Conservation (phyloP, 805 yeast genomes). For the Lipomyces orientalis region DNA sequence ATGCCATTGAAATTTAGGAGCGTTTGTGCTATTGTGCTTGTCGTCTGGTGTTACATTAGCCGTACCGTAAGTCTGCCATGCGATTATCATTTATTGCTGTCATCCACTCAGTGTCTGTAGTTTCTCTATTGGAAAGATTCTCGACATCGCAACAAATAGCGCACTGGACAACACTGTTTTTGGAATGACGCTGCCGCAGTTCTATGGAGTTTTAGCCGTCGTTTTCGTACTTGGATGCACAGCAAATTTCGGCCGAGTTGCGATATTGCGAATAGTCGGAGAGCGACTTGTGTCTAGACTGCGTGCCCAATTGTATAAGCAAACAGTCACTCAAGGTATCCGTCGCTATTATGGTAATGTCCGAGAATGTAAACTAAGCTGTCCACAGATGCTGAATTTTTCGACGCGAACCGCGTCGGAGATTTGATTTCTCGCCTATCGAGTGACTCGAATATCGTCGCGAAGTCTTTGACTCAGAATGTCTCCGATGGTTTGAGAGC, state of each 20-base stretch:
- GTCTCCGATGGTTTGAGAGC: constrained; percentile 92
- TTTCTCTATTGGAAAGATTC: constrained; percentile 74
- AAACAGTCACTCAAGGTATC: constrained; percentile 66
- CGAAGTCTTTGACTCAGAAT: constrained; percentile 85
- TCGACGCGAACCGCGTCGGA: constrained; percentile 89
- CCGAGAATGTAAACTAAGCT: neutral
- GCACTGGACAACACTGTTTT: constrained; percentile 48
- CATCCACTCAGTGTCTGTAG: constrained; percentile 3
- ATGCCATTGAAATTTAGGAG: constrained; percentile 46
- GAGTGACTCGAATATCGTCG: constrained; percentile 85
- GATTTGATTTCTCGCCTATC: constrained; percentile 88
- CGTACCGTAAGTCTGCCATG: constrained; percentile 60
- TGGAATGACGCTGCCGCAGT: constrained; percentile 68
- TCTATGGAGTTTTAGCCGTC: constrained; percentile 64
- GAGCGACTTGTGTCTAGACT: constrained; percentile 86
- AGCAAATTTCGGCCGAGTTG: constrained; percentile 82
- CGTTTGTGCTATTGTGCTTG: constrained; percentile 65
- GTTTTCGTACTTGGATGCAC: constrained; percentile 74
- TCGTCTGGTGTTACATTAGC: constrained; percentile 83
- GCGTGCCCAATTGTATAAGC: constrained; percentile 75
- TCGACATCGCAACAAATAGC: constrained; percentile 66
- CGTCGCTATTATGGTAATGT: neutral
- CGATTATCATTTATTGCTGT: neutral
- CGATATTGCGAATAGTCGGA: constrained; percentile 76
- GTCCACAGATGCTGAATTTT: constrained; percentile 73